Base-by-base conservation (phyloP, 805 yeast species). In the Candida andamanensis region DNA sequence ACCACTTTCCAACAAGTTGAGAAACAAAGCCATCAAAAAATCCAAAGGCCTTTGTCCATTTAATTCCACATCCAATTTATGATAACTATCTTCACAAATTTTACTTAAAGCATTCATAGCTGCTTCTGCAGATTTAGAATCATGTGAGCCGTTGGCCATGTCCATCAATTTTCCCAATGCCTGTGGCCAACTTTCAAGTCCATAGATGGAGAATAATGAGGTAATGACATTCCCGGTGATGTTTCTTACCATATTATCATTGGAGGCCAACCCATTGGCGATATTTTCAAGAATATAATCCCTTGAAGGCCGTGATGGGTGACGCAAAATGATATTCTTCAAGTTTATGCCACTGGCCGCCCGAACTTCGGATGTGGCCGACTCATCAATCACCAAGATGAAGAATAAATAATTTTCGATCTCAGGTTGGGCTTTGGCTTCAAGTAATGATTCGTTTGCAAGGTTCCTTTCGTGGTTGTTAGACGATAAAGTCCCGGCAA, bases 151-250 rank as follows among this genome's bases (percentile, higher is more conserved):
- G 24, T 69, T 67, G 4, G 83, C 72, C 50, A 87, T 58, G 31
- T 72, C 74, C 43, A 89, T 56, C 29, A 90, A 63, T 42, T 74
- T 78, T 2, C 82, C 78, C n/a, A 90, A 58, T 17, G 81, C 66
- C 26, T 67, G 72, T 2, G 92, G 87, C 95, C 95, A 85, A 17
- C 67, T 63, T 16, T 67, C 60, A 26, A 83, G 65, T 1, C 95
- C 94, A 26, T 74, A 69, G 7, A 75, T 65, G 2, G 82, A 67
- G 44, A 87, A 82, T 18, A 92, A 58, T 0, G 95, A 72, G 2
- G 97, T 84, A 32, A 90, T 78, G 30, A 87, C 95, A 49, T 80
- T 87, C 24, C 97, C 96, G 5, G 96, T 80, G 39, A 90, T 85
- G 50, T 84, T 86, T 39, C 95, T 72, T 17, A 90, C 83, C 43